These are phyloP conservation scores for Penstemon barbatus DNA, from an alignment of 257 asterid genomes.

Conservation along the genomic window DNA sequence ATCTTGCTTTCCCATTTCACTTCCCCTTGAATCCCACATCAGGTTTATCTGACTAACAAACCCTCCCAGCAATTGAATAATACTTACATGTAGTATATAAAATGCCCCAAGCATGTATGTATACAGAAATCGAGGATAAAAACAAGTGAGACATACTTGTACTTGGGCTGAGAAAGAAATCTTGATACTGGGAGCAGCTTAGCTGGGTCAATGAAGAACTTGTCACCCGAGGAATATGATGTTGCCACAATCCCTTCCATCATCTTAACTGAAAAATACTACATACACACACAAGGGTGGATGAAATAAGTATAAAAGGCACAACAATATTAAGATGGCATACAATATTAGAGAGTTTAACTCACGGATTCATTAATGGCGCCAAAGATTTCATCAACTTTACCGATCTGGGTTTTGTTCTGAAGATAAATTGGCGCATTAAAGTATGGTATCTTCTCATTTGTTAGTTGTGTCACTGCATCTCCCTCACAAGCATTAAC, in stretches of 20 bases:
- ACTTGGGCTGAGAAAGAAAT: conserved; percentile 86
- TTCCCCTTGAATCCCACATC: not conserved
- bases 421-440: conserved; percentile 93
- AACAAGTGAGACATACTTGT: conserved; percentile 50
- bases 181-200: conserved; percentile 84
- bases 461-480: conserved; percentile 81
- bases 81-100: too few relatives aligned
- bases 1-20: not conserved
- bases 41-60: not conserved
- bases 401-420: conserved; percentile 94
- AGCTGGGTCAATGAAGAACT: conserved; percentile 91
- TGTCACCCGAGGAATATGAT: conserved; percentile 75
- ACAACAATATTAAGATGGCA: not conserved
- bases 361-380: conserved; percentile 97
- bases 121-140: not conserved
- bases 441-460: conserved; percentile 89
- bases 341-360: not conserved
- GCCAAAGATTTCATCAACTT: conserved; percentile 96
- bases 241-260: conserved; percentile 91
- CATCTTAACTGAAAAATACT: conserved; percentile 84
- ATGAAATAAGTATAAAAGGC: not conserved
- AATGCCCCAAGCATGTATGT: not conserved
- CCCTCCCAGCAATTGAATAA: too few relatives aligned
- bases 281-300: conserved; percentile 19
- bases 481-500: conserved; percentile 93